phyloP scores from a whole-genome alignment of 1,139 yeast species.

The Suhomyces choctaworum region DNA sequence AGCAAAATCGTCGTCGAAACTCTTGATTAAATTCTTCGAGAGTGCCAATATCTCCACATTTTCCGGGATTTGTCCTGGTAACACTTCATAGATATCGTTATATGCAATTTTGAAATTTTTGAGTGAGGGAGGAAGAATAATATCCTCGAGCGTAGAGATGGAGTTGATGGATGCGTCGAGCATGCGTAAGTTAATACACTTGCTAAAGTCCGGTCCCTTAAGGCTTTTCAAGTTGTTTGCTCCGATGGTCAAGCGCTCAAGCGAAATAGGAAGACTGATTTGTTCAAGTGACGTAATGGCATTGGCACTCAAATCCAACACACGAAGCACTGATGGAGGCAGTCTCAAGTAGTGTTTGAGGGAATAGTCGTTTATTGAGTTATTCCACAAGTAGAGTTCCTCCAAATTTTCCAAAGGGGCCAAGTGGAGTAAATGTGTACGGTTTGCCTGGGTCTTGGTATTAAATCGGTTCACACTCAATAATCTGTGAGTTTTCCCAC shows the following conservation, averaged over 20 bases:
- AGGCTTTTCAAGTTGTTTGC: constrained; percentile 23
- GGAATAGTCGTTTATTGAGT: constrained; percentile 18
- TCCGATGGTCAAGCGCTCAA: constrained; percentile 17
- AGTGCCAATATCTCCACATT: constrained; percentile 19
- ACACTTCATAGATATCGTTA: constrained; percentile 17
- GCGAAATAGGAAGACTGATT: constrained; percentile 16
- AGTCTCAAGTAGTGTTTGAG: constrained; percentile 10
- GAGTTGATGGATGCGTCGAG: constrained; percentile 20
- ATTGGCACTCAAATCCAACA: constrained; percentile 24
- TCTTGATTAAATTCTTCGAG: constrained; percentile 17
- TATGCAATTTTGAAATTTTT: constrained; percentile 19
- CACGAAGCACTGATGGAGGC: constrained; percentile 12
- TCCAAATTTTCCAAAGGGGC: constrained; percentile 16
- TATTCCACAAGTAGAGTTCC: constrained; percentile 23
- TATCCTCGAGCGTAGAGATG: constrained; percentile 13
- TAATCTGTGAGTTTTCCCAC: constrained; percentile 18
- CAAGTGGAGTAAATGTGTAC: constrained; percentile 10
- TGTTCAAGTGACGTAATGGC: constrained; percentile 18
- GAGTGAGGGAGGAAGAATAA: constrained; percentile 18
- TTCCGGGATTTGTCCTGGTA: constrained; percentile 17
- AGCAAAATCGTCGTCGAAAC: constrained; percentile 14
- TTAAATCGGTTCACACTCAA: constrained; percentile 17
- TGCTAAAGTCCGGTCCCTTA: constrained; percentile 18
- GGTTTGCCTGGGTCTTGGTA: constrained; percentile 7
- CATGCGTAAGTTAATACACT: constrained; percentile 7